Conservation (phyloP, 225 moss, liverwort and hornwort genomes). For the Ulota crispa region DNA sequence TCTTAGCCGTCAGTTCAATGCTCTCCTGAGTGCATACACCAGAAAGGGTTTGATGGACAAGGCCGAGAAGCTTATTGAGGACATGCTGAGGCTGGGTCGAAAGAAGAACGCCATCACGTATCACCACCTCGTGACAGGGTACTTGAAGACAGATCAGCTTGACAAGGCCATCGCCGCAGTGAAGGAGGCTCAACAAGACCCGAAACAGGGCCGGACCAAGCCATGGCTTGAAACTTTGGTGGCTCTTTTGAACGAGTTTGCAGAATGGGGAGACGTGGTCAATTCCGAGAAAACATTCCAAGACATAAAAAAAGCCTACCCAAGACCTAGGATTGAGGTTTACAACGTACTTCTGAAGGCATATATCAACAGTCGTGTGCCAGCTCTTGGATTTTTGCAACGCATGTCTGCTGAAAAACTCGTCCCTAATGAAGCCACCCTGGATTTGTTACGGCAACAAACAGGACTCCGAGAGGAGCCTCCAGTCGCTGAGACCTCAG, state of each 20-base stretch:
- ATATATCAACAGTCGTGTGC: slow-evolving; percentile 56
- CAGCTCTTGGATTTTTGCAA: slow-evolving; percentile 63
- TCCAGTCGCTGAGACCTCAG: slow-evolving; percentile 17
- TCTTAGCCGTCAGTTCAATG: slow-evolving; percentile 63
- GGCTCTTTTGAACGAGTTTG: slow-evolving; percentile 50
- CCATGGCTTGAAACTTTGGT: slow-evolving; percentile 60
- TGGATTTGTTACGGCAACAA: slow-evolving; percentile 51
- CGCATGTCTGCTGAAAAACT: slow-evolving; percentile 55
- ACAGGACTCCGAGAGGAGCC: slow-evolving; percentile 34
- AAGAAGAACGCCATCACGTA: slow-evolving; percentile 51
- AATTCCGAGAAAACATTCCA: slow-evolving; percentile 61
- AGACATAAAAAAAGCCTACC: slow-evolving; percentile 42
- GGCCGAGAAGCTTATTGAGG: slow-evolving; percentile 52
- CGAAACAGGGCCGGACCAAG: slow-evolving; percentile 44
- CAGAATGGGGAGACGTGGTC: slow-evolving; percentile 60
- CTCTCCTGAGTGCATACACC: slow-evolving; percentile 55
- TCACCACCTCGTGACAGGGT: slow-evolving; percentile 61
- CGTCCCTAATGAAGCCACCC: slow-evolving; percentile 52
- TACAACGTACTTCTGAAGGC: slow-evolving; percentile 69
- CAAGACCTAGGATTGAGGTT: slow-evolving; percentile 26
- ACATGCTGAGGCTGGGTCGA: slow-evolving; percentile 37
- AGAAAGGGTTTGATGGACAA: slow-evolving; percentile 54
- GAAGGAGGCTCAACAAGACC: slow-evolving; percentile 35
- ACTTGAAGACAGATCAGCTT: slow-evolving; percentile 53
- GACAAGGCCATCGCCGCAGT: slow-evolving; percentile 57